These are phyloP conservation scores for Candida sonorensis DNA, from an alignment of 805 yeast species.

Conservation along the genomic window DNA sequence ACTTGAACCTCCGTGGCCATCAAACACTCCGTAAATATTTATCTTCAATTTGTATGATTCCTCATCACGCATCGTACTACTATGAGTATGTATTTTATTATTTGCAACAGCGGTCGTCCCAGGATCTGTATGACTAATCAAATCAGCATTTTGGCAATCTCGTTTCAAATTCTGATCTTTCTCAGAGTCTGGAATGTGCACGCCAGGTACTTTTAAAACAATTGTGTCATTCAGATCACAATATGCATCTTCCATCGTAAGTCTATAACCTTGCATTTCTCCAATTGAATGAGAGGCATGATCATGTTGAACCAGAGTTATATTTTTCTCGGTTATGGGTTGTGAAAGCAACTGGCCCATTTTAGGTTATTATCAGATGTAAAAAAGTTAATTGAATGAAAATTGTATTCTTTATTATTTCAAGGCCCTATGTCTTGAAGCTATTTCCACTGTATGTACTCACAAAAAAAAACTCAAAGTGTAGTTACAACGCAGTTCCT, in stretches of 20 bases:
- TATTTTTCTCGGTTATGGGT: slow-evolving; percentile 62
- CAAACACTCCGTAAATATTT: slow-evolving; percentile 64
- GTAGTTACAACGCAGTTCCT: no score
- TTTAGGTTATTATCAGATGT: no score
- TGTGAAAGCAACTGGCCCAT: slow-evolving; percentile 77
- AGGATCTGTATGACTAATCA: no score
- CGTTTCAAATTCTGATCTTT: background rate
- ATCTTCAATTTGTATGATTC: slow-evolving; percentile 7
- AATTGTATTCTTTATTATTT: no score
- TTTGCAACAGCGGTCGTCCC: no score
- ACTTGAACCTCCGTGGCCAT: slow-evolving; percentile 75
- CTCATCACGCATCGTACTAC: no score
- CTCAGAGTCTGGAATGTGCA: background rate
- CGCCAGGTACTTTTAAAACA: slow-evolving; percentile 10
- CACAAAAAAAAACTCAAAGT: no score
- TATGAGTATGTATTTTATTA: no score
- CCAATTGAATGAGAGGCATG: slow-evolving; percentile 57
- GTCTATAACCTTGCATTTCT: slow-evolving; percentile 72
- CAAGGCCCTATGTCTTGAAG: no score
- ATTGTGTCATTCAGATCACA: slow-evolving; percentile 33
- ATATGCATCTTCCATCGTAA: slow-evolving; percentile 74
- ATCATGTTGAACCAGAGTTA: slow-evolving; percentile 38
- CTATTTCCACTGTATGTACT: no score
- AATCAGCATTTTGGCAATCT: no score
- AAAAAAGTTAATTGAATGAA: no score